Conservation (phyloP, 2,329 filamentous ascomycete species). For the Fusarium armeniacum region DNA sequence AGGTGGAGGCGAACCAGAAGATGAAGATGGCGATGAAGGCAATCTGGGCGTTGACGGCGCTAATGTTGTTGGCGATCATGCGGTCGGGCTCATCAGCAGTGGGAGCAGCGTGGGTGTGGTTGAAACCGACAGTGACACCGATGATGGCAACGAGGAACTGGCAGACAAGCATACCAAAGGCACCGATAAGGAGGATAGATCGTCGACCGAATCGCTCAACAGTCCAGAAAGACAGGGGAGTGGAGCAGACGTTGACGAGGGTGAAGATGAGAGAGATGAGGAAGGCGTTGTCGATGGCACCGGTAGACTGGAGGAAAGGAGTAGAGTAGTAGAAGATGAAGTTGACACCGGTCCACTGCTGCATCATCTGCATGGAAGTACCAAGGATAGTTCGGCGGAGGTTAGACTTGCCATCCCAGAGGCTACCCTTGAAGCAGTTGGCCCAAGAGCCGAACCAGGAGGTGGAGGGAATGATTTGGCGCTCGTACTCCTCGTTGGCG, state of each 20-base stretch:
- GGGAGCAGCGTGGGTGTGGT: slow-evolving; percentile 63
- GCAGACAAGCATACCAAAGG: slow-evolving; percentile 85
- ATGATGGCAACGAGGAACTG: slow-evolving; percentile 89
- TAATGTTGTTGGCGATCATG: slow-evolving; percentile 65
- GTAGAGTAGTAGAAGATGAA: slow-evolving; percentile 93
- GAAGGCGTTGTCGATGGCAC: slow-evolving; percentile 83
- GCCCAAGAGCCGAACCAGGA: slow-evolving; percentile 39
- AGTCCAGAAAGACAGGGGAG: slow-evolving; percentile 88
- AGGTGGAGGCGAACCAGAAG: slow-evolving; percentile 91
- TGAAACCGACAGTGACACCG: slow-evolving; percentile 72
- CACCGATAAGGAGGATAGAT: slow-evolving; percentile 82
- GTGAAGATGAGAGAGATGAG: slow-evolving; percentile 88
- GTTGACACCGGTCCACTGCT: slow-evolving; percentile 89
- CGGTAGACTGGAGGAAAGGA: slow-evolving; percentile 84
- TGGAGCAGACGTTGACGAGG: slow-evolving; percentile 88
- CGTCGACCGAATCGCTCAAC: slow-evolving; percentile 88
- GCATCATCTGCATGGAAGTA: slow-evolving; percentile 84
- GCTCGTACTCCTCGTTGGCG: slow-evolving; percentile 90
- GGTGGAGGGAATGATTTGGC: slow-evolving; percentile 35
- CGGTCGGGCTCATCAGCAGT: slow-evolving; percentile 52
- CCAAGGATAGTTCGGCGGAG: slow-evolving; percentile 71
- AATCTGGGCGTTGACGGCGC: slow-evolving; percentile 73
- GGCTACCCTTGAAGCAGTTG: slow-evolving; percentile 53
- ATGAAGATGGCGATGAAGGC: slow-evolving; percentile 93
- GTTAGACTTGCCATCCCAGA: slow-evolving; percentile 43